Percentiles rank a stretch among this genome's conserved stretches.
Evolutionary conservation across 495 filamentous ascomycete genomes (phyloP).

Genomic region (Penicillium atrosanguineum): DNA sequence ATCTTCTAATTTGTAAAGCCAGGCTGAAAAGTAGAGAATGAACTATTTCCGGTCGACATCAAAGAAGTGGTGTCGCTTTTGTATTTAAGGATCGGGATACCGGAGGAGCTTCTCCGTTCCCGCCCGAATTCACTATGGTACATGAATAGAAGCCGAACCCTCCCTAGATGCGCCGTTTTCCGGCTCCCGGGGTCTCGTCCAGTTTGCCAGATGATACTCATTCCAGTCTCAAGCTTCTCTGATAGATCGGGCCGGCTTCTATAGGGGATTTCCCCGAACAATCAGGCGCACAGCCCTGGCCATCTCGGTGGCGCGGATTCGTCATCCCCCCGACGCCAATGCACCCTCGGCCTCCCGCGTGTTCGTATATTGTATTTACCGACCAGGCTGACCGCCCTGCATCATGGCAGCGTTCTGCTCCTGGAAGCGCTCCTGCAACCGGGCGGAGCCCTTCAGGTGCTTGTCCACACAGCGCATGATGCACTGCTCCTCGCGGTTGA

Average conservation of each 20-base stretch:
- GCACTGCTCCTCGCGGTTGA: slow-evolving; percentile 81
- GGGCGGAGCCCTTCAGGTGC: slow-evolving; percentile 81
- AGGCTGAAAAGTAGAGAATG: background rate
- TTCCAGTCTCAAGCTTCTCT: background rate
- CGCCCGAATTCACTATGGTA: slow-evolving; percentile 28
- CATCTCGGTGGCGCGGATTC: background rate
- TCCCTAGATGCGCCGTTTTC: background rate
- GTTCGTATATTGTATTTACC: slow-evolving; percentile 24
- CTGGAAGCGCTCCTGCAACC: slow-evolving; percentile 86
- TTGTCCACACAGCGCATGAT: slow-evolving; percentile 93
- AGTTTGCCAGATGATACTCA: background rate
- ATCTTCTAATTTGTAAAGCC: too few species aligned
- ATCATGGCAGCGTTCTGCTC: slow-evolving; percentile 90
- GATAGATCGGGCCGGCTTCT: background rate
- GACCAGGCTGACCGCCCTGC: slow-evolving; percentile 58
- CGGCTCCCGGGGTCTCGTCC: background rate
- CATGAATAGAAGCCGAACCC: slow-evolving; percentile 19
- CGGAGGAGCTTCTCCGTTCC: slow-evolving; percentile 3
- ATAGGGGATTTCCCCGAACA: background rate
- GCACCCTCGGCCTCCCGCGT: slow-evolving; percentile 1
- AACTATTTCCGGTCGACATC: slow-evolving; percentile 1
- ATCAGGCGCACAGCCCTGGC: background rate
- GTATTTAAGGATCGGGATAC: slow-evolving; percentile 13
- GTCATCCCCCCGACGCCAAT: background rate
- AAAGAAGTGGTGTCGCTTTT: slow-evolving; percentile 8